Percentiles rank a stretch among this genome's conserved stretches.
phyloP scores from a whole-genome alignment of 2,329 filamentous ascomycete genomes.

The Hypoxylon sp. region DNA sequence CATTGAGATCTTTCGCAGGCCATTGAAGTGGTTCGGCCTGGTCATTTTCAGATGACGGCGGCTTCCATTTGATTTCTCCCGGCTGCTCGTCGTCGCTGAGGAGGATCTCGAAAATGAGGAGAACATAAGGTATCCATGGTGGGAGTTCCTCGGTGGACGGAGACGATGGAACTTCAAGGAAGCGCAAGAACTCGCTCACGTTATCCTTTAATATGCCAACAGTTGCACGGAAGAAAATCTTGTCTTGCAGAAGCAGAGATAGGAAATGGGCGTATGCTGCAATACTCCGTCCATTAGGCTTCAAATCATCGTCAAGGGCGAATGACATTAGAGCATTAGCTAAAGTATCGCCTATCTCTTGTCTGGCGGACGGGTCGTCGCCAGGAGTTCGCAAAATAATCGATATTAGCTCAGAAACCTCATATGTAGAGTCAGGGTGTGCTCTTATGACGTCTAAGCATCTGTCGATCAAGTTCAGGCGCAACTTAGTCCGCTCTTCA shows the following conservation, averaged over 20 bases:
- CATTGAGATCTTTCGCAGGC: constrained; percentile 69
- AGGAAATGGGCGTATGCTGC: constrained; percentile 93
- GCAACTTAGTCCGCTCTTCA: constrained; percentile 76
- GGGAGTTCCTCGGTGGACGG: constrained; percentile 82
- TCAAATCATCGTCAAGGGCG: constrained; percentile 69
- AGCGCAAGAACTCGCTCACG: constrained; percentile 79
- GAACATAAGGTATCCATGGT: constrained; percentile 90
- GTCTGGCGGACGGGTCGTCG: constrained; percentile 64
- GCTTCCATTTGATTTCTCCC: constrained; percentile 76
- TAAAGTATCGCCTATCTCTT: constrained; percentile 84
- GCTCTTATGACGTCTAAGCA: constrained; percentile 90
- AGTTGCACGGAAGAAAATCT: constrained; percentile 81
- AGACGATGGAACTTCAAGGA: constrained; percentile 78
- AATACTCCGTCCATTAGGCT: constrained; percentile 72
- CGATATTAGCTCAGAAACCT: constrained; percentile 87
- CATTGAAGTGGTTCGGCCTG: constrained; percentile 67
- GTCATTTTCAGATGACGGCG: constrained; percentile 64
- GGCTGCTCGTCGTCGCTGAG: constrained; percentile 91
- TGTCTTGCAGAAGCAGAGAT: constrained; percentile 87
- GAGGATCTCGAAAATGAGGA: constrained; percentile 90
- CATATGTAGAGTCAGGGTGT: constrained; percentile 89
- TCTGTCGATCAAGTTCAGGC: constrained; percentile 84
- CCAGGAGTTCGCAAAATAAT: constrained; percentile 72
- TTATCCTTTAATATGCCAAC: constrained; percentile 81
- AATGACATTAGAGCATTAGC: constrained; percentile 85